Percentiles rank a stretch among this genome's conserved stretches.
Evolutionary conservation across 2,329 filamentous ascomycete genomes (phyloP).

Genomic region (Ophiostoma populinum): DNA sequence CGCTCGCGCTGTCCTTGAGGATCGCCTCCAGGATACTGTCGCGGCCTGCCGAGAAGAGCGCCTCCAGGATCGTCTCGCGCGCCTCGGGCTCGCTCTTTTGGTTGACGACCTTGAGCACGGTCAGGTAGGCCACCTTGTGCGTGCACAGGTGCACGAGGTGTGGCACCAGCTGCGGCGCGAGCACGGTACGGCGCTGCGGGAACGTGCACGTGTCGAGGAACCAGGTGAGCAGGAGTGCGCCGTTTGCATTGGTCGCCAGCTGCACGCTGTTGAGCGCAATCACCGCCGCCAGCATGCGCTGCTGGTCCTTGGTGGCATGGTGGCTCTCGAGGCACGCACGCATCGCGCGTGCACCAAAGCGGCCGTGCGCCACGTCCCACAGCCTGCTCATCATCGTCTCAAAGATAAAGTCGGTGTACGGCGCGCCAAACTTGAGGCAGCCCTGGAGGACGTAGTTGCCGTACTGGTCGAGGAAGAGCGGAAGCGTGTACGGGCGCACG

Average conservation of each 20-base stretch:
- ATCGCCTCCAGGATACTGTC: conserved; percentile 82
- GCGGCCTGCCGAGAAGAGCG: conserved; percentile 79
- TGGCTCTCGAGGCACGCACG: conserved; percentile 92
- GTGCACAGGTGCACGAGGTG: conserved; percentile 92
- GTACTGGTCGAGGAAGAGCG: conserved; percentile 91
- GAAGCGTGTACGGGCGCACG: conserved; percentile 70
- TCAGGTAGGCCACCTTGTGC: conserved; percentile 95
- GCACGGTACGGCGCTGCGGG: conserved; percentile 72
- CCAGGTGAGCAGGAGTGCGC: conserved; percentile 86
- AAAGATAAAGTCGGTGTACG: conserved; percentile 93
- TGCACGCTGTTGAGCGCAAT: conserved; percentile 96
- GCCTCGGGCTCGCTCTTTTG: conserved; percentile 90
- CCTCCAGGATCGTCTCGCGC: conserved; percentile 73
- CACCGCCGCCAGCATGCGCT: conserved; percentile 80
- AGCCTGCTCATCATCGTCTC: conserved; percentile 89
- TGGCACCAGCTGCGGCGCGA: conserved; percentile 81
- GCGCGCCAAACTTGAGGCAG: conserved; percentile 77
- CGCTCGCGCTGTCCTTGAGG: conserved; percentile 76
- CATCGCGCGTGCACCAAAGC: conserved; percentile 92
- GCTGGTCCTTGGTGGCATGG: conserved; percentile 86
- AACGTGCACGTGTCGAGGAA: conserved; percentile 97
- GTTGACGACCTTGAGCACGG: conserved; percentile 95
- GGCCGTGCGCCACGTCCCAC: conserved; percentile 84
- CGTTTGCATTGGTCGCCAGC: conserved; percentile 89
- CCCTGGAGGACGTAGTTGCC: conserved; percentile 97